Evolutionary conservation across 495 filamentous ascomycete genomes (phyloP), one percentile per base, ranked within the genome.

Genomic region (Penicillium bialowiezense): DNA sequence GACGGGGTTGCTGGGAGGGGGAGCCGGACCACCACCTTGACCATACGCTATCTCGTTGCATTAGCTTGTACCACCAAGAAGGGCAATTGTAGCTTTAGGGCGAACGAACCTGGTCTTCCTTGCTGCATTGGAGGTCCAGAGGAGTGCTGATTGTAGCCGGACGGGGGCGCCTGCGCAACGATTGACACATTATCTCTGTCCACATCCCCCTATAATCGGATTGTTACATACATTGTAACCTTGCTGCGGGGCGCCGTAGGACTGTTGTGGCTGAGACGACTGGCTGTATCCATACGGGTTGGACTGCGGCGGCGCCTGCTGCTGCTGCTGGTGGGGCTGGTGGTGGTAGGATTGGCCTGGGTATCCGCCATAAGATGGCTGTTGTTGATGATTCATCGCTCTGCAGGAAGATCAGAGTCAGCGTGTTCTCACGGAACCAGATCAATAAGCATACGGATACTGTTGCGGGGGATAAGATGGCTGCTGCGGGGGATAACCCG

Each of bases 401-500:
- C 65, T 74, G 50, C 8, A 33, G 51, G 10, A 23, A 38, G 12
- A 26, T n/a, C 14, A 35, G 13, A 33, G 50, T 61, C 36, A 57
- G 32, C 39, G 13, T 23, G 5, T 18, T 35, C 28, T 37, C 21
- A 32, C 7, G 18, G 23, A 34, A 23, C 9, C 43, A 48, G 41
- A 32, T 51, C 41, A 39, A 36, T 38, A 52, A 52, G 51, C 66
- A 51, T 69, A 65, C 50, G 64, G 55, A 45, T 74, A 68, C 37
- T 68, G 67, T 36, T 63, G 70, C 52, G 61, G 61, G 50, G 58
- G 58, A 42, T 59, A 62, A 36, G 50, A 36, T 24, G 52, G 68
- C 52, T 77, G 72, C 44, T 63, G 74, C 50, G 75, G 74, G 56
- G 74, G 75, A 55, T 80, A 79, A 33, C 72, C 73, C 52, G 75